Base-by-base conservation (phyloP, 106 monocot genomes). In the Dactylorhiza incarnata region DNA sequence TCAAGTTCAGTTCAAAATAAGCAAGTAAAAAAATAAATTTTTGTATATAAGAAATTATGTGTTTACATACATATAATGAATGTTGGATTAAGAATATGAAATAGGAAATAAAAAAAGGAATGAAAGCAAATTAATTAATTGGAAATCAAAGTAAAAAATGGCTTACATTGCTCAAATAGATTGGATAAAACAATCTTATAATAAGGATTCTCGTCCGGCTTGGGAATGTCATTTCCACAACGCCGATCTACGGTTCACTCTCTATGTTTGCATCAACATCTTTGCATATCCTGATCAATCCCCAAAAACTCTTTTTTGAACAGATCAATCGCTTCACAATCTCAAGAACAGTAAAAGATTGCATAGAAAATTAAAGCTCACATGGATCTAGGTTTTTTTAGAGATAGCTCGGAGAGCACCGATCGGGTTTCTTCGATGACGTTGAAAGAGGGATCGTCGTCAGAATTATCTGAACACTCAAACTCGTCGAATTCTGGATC, bases 361-460 rank as follows among this genome's bases (percentile, higher is more conserved):
- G 26, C 13, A 75, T 22, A 51, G 10, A 10, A 51, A 78, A 11
- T 44, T 45, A 48, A 7, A 45, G 51, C 73, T 75, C 45, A 91
- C 91, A 85, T 76, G 11, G 47, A 24, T 73, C 73, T 78, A 24
- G 77, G 49, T 50, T 82, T 87, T 81, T 80, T 81, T 65, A 89
- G 51, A 11, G 85, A 81, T n/a, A 90, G 77, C 59, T 75, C 82
- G 2, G 87, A 85, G 14, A 89, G 25, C 15, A 71, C 65, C 15
- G 68, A 73, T 4, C 76, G 71, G 17, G 81, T 85, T 54, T 82
- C 87, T 68, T 87, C 83, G 26, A 87, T 24, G 17, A 82, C 17
- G 65, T 84, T 83, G 23, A 83, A 93, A 0, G 80, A 79, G 5
- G 93, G 89, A 68, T 93, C 89, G 7, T 74, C 82, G 20, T 86